Base-by-base conservation (phyloP, 176 grass and related monocot genomes). In the Carex cristatella region DNA sequence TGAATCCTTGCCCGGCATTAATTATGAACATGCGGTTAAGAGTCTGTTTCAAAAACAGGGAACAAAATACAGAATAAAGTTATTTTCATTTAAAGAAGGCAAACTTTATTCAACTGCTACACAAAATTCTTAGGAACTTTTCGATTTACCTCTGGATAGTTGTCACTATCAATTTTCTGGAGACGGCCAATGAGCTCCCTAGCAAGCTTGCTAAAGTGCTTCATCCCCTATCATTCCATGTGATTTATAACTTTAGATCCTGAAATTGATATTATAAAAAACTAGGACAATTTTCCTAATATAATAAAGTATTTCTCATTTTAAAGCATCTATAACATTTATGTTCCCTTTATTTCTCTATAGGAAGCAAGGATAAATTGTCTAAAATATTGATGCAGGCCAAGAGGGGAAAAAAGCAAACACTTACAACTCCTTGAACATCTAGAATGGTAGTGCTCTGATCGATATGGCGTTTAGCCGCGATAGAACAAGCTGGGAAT, bases 361-460 rank as follows among this genome's bases (percentile, higher is more conserved):
- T 81, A 2, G 38, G 79, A 38, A 23, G 18, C 79, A 30, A 46
- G n/a, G 19, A 64, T 51, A 65, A 57, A 65, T 19, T 62, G 40
- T 32, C 10, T 15, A 14, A 67, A 27, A 27, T 54, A 64, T 10
- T 59, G 40, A 64, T 33, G 63, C 59, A 70, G n/a, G 65, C 31
- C 31, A 57, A 63, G 28, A 10, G n/a, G 42, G 16, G 65, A 69
- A 81, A 46, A 65, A 33, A 59, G 42, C 60, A 62, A 56, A 37
- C 59, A 82, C 96, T 60, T 95, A 98, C 96, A 82, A 95, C 91
- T 86, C 93, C 93, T 88, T 98, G 96, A 72, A 98, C 96, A 81
- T 98, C 96, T 76, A 98, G 90, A 87, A 98, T 98, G 16, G 96
- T 95, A 66, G 96, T 98, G 90, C 96, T 98, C 79, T 98, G 96